Percentiles rank a stretch among this genome's conserved stretches.
Conservation (phyloP, 495 filamentous ascomycete species). For the Recurvomyces mirabilis region DNA sequence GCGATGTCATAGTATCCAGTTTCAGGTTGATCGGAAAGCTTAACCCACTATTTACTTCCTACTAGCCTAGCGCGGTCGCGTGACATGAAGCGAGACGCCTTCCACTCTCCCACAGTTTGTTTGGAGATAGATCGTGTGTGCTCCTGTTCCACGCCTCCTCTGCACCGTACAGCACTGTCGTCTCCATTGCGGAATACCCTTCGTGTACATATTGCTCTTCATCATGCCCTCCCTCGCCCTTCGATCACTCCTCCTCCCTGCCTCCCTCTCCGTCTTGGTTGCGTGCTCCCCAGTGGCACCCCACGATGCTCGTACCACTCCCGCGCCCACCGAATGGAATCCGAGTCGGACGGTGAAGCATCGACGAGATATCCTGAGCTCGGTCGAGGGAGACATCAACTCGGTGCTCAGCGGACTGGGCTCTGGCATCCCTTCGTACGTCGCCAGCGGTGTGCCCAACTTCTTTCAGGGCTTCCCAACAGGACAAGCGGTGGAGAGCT, state of each 20-base stretch:
- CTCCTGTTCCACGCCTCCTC: too few species aligned
- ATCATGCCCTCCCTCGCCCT: conserved; percentile 8
- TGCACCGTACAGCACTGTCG: too few species aligned
- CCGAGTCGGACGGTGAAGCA: conserved; percentile 30
- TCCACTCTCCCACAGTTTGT: too few species aligned
- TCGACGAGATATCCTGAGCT: conserved; percentile 38
- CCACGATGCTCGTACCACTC: conserved; percentile 40
- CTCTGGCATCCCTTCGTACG: conserved; percentile 45
- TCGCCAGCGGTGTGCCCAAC: conserved; percentile 51
- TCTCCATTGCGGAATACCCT: too few species aligned
- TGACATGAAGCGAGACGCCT: too few species aligned
- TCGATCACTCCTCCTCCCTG: conserved; percentile 12
- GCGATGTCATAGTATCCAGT: too few species aligned
- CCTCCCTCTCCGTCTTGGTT: conserved; percentile 8
- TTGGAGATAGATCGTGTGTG: too few species aligned
- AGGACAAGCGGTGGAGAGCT: conserved; percentile 45
- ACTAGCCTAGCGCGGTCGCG: too few species aligned
- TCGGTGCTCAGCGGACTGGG: conserved; percentile 34
- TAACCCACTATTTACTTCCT: too few species aligned
- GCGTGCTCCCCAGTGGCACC: conserved; percentile 16
- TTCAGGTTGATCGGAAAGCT: too few species aligned
- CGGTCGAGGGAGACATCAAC: conserved; percentile 37
- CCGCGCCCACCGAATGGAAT: conserved; percentile 31
- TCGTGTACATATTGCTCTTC: too few species aligned
- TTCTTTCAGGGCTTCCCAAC: conserved; percentile 59